A percentile compares a stretch with the other conserved stretches of the same genome.
These are phyloP conservation scores for Microdochium paspali DNA, from an alignment of 2,329 filamentous ascomycete genomes.

Conservation along the genomic window DNA sequence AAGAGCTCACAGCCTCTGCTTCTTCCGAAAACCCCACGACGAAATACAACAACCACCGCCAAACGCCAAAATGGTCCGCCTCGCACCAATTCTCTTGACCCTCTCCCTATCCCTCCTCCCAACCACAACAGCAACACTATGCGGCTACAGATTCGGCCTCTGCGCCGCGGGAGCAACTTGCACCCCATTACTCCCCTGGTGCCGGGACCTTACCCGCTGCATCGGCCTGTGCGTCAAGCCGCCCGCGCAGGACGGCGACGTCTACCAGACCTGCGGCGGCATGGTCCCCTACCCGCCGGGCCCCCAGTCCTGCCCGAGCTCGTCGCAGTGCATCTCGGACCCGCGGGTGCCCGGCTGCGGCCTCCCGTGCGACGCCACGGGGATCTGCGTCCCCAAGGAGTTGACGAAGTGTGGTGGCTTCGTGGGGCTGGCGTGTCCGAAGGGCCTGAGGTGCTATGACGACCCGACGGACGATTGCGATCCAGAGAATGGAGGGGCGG, in stretches of 20 bases:
- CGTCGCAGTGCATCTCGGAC: slow-evolving; percentile 4
- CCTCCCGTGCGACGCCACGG: slow-evolving; percentile 2
- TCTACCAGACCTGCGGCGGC: slow-evolving; percentile 4
- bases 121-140: neutral
- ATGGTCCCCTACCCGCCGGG: neutral
- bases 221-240: neutral
- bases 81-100: too few relatives aligned
- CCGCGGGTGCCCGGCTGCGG: slow-evolving; percentile 1
- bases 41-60: neutral
- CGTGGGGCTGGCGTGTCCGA: neutral
- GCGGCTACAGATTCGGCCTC: neutral
- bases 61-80: neutral
- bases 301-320: slow-evolving; percentile 1
- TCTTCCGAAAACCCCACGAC: neutral
- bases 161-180: neutral
- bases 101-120: too few relatives aligned
- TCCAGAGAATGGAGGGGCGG: slow-evolving; percentile 3
- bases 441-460: slow-evolving; percentile 3
- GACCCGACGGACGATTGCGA: slow-evolving; percentile 5
- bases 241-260: neutral
- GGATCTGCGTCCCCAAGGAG: slow-evolving; percentile 4
- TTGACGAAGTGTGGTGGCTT: slow-evolving; percentile 2
- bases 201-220: neutral
- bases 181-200: neutral
- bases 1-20: too few relatives aligned